Conservation (phyloP, 2,329 filamentous ascomycete species). For the Thermoascus crustaceus region DNA sequence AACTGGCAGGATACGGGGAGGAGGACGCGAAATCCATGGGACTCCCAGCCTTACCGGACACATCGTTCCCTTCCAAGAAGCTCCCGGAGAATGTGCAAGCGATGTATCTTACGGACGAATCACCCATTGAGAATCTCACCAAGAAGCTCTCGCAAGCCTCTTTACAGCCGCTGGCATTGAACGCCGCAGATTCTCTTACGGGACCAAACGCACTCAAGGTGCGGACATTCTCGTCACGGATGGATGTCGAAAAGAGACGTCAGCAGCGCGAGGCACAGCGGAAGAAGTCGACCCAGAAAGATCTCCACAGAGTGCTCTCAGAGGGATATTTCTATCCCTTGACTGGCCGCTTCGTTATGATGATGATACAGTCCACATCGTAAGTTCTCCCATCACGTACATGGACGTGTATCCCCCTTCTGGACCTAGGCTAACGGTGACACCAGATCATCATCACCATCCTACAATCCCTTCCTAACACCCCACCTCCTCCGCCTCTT, state of each 20-base stretch:
- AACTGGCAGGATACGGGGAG: slow-evolving; percentile 68
- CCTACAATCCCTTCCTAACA: slow-evolving; percentile 58
- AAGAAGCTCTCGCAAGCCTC: slow-evolving; percentile 61
- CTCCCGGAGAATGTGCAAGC: slow-evolving; percentile 67
- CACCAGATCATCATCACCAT: slow-evolving; percentile 25
- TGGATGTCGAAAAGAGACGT: slow-evolving; percentile 54
- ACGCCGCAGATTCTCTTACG: slow-evolving; percentile 68
- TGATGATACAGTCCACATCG: slow-evolving; percentile 47
- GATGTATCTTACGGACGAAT: slow-evolving; percentile 49
- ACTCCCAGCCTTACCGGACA: slow-evolving; percentile 25
- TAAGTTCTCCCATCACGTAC: slow-evolving; percentile 19
- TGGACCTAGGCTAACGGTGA: slow-evolving; percentile 7
- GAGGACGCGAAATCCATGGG: slow-evolving; percentile 38
- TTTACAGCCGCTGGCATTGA: slow-evolving; percentile 71
- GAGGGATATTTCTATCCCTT: slow-evolving; percentile 80
- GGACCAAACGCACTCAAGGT: slow-evolving; percentile 83
- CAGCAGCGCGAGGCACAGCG: slow-evolving; percentile 36
- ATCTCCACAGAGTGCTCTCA: slow-evolving; percentile 66
- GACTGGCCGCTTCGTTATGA: slow-evolving; percentile 67
- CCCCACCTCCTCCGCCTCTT: slow-evolving; percentile 70
- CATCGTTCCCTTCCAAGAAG: slow-evolving; percentile 68
- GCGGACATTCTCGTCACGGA: slow-evolving; percentile 74
- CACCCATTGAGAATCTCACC: slow-evolving; percentile 61
- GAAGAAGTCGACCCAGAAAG: slow-evolving; percentile 60
- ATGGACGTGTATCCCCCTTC: too few relatives aligned